Evolutionary conservation across 305 asterid species (phyloP).

Genomic region (Fraxinus floribunda): DNA sequence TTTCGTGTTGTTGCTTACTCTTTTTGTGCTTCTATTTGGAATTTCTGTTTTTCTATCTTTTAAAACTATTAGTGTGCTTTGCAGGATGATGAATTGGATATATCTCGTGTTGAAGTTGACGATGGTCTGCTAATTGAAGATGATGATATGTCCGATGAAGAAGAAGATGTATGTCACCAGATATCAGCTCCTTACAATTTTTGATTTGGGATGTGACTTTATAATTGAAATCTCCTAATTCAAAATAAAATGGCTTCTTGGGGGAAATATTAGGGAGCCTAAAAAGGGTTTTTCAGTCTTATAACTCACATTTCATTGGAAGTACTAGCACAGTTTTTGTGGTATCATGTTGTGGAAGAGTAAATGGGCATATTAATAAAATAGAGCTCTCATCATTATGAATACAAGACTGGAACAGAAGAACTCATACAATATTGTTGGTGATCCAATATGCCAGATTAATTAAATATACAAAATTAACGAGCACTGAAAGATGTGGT

Average conservation of each 20-base stretch:
- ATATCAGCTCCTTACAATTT: slow-evolving; percentile 44
- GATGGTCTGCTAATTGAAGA: slow-evolving; percentile 95
- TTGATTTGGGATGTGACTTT: not conserved
- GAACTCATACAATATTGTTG: not conserved
- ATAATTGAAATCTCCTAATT: not conserved
- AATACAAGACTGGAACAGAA: not conserved
- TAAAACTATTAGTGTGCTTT: slow-evolving; percentile 9
- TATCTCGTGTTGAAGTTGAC: slow-evolving; percentile 79
- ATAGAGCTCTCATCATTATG: not conserved
- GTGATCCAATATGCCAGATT: not conserved
- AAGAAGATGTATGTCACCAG: slow-evolving; percentile 63
- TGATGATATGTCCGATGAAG: slow-evolving; percentile 92
- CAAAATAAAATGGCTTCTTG: not conserved
- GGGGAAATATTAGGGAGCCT: not conserved
- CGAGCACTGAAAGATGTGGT: slow-evolving; percentile 47
- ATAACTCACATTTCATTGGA: not conserved
- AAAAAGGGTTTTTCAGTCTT: not conserved
- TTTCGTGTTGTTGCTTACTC: not conserved
- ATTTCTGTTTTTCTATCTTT: not conserved
- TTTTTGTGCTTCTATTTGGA: not conserved
- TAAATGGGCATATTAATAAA: not conserved
- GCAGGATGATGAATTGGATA: slow-evolving; percentile 93
- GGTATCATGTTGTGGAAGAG: not conserved
- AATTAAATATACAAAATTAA: slow-evolving; percentile 27
- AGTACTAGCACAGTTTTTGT: not conserved